Conservation (phyloP, 2,329 filamentous ascomycete genomes). For the Aspergillus felis region DNA sequence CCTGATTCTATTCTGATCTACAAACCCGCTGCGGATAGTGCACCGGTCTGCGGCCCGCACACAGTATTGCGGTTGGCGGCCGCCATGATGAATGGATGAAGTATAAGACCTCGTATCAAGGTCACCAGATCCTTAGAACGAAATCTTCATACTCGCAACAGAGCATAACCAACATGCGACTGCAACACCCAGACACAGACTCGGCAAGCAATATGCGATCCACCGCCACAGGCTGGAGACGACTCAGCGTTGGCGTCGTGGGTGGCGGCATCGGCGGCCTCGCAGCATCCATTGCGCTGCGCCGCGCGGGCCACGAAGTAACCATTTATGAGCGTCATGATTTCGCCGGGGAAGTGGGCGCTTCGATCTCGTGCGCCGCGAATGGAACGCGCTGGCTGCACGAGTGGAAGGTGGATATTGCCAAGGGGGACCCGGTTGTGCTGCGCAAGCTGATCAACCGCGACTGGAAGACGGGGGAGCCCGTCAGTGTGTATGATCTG, state of each 20-base stretch:
- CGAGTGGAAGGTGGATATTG: slow-evolving; percentile 63
- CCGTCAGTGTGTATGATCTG: slow-evolving; percentile 60
- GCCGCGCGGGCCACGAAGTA: slow-evolving; percentile 51
- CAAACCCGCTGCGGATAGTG: not conserved
- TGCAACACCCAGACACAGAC: not conserved
- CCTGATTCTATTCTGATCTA: not conserved
- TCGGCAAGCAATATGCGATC: not conserved
- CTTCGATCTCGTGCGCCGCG: slow-evolving; percentile 64
- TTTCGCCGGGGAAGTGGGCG: slow-evolving; percentile 65
- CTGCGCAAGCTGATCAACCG: slow-evolving; percentile 64
- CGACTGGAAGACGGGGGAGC: slow-evolving; percentile 67
- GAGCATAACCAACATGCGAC: not conserved
- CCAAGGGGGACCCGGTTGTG: slow-evolving; percentile 62
- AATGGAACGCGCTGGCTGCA: slow-evolving; percentile 68
- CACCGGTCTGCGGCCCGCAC: not conserved
- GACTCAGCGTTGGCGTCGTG: slow-evolving; percentile 45
- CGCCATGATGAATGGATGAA: not conserved
- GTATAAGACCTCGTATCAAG: not conserved
- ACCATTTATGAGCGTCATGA: slow-evolving; percentile 65
- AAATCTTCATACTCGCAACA: not conserved
- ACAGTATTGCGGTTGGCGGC: not conserved
- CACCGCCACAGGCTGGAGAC: slow-evolving; percentile 35
- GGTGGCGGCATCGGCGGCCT: slow-evolving; percentile 55
- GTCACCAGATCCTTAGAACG: not conserved
- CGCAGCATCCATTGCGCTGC: slow-evolving; percentile 48